Percentiles rank a stretch among this genome's conserved stretches.
phyloP scores from a whole-genome alignment of 345 rosid genomes.

The Brassica nigra region DNA sequence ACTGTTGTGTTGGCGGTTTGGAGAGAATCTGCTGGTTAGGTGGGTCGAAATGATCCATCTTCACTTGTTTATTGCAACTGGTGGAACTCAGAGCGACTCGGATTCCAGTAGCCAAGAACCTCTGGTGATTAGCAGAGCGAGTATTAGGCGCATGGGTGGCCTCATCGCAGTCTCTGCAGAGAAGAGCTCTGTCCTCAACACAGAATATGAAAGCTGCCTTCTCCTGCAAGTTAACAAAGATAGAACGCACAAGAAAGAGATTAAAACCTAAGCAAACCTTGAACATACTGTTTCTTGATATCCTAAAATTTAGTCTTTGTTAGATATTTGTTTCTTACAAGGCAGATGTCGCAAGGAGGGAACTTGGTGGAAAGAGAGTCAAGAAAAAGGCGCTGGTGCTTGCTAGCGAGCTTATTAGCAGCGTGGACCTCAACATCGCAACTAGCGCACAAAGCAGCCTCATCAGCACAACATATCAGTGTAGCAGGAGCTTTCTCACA shows the following conservation, averaged over 20 bases:
- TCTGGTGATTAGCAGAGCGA: slow-evolving; percentile 87
- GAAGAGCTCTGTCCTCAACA: slow-evolving; percentile 93
- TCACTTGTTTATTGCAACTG: slow-evolving; percentile 51
- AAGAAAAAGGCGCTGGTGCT: slow-evolving; percentile 97
- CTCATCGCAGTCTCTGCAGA: slow-evolving; percentile 86
- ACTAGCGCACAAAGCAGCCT: slow-evolving; percentile 81
- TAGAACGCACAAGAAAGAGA: slow-evolving; percentile 22
- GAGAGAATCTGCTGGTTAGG: slow-evolving; percentile 46
- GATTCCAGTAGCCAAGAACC: slow-evolving; percentile 92
- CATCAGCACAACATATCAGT: slow-evolving; percentile 92
- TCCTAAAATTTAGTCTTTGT: neutral
- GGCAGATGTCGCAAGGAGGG: slow-evolving; percentile 94
- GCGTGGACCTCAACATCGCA: slow-evolving; percentile 94
- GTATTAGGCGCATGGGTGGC: slow-evolving; percentile 76
- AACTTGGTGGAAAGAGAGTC: slow-evolving; percentile 69
- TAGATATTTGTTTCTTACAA: slow-evolving; percentile 45
- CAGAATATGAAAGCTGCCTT: slow-evolving; percentile 96
- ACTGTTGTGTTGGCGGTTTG: slow-evolving; percentile 50
- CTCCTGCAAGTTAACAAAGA: slow-evolving; percentile 59
- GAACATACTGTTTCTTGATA: neutral
- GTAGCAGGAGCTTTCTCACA: slow-evolving; percentile 96
- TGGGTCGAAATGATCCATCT: slow-evolving; percentile 60
- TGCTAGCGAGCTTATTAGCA: slow-evolving; percentile 91
- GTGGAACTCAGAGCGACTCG: slow-evolving; percentile 66
- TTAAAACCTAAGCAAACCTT: slow-evolving; percentile 14